These are phyloP conservation scores for Aspergillus jensenii DNA, from an alignment of 2,329 filamentous ascomycete genomes.

Conservation along the genomic window DNA sequence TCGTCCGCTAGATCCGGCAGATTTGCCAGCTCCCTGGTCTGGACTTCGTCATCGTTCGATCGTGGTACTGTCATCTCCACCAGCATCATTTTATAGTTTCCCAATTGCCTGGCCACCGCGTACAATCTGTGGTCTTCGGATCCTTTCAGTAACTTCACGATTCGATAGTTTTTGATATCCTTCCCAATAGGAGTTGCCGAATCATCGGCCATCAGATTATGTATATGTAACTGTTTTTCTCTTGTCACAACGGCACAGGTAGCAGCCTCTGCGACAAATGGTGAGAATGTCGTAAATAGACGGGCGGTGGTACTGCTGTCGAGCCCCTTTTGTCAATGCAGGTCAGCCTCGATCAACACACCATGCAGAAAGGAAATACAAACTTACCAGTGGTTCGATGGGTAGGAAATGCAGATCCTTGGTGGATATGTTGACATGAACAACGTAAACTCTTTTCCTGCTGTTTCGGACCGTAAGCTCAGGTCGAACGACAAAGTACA, in stretches of 20 bases:
- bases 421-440: background rate
- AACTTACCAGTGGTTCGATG: background rate
- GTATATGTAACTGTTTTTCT: background rate
- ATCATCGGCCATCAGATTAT: background rate
- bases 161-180: conserved; percentile 2
- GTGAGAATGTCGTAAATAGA: background rate
- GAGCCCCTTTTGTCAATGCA: background rate
- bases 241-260: background rate
- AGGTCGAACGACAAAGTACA: background rate
- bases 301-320: background rate
- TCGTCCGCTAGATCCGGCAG: background rate
- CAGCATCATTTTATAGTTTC: background rate
- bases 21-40: background rate
- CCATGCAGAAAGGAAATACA: background rate
- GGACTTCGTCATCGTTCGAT: background rate
- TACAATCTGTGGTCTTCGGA: background rate
- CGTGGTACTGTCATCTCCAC: background rate
- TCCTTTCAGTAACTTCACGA: background rate
- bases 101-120: background rate
- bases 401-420: background rate
- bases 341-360: too few species aligned
- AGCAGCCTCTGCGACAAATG: background rate
- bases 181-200: background rate
- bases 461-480: background rate
- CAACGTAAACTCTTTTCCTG: background rate